Evolutionary conservation across 1,139 yeast species (phyloP).

Genomic region (Hemisphaericaspora xylofermentans): DNA sequence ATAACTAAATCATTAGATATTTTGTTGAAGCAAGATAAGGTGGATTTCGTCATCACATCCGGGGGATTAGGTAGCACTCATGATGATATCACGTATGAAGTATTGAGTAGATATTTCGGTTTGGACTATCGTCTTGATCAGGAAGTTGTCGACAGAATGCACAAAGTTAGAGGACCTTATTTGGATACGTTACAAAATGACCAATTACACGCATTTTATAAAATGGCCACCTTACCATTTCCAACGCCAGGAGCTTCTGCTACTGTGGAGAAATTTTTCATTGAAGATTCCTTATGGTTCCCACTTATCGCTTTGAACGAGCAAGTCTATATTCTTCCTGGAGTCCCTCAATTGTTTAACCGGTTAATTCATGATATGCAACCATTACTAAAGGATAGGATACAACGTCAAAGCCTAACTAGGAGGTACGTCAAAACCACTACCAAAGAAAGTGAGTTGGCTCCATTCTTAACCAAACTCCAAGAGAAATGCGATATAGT

Average conservation of each 20-base stretch:
- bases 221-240: constrained; percentile 77
- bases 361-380: constrained; percentile 41
- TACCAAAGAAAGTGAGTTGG: constrained; percentile 63
- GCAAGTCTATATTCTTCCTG: constrained; percentile 73
- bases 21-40: constrained; percentile 42
- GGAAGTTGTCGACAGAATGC: constrained; percentile 63
- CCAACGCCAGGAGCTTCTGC: constrained; percentile 15
- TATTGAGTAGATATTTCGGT: constrained; percentile 61
- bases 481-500: constrained; percentile 46
- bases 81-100: constrained; percentile 81
- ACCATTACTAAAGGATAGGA: constrained; percentile 25
- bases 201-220: constrained; percentile 57
- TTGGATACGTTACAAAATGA: constrained; percentile 37
- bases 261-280: constrained; percentile 50
- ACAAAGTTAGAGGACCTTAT: constrained; percentile 42
- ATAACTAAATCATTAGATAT: constrained; percentile 53
- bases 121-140: constrained; percentile 53
- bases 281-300: constrained; percentile 69
- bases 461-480: constrained; percentile 56
- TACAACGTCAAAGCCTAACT: constrained; percentile 23
- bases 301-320: constrained; percentile 69
- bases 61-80: constrained; percentile 92
- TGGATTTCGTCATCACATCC: constrained; percentile 73
- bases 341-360: constrained; percentile 73
- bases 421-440: constrained; percentile 65